phyloP scores from a whole-genome alignment of 768 basidiomycete species.

The Psilocybe subaeruginosa region DNA sequence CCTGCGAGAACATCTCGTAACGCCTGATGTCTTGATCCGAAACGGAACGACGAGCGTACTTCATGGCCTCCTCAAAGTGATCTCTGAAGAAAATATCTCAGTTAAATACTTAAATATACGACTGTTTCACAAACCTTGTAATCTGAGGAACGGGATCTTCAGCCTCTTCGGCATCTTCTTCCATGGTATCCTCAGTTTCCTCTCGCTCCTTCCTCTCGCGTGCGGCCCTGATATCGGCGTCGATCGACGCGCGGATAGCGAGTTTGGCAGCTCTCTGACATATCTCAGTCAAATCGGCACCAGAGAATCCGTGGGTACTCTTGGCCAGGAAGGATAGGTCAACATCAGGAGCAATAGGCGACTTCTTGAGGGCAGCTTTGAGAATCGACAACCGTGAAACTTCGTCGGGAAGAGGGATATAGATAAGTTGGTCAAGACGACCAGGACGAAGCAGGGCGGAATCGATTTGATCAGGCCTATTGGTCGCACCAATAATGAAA shows the following conservation, averaged over 20 bases:
- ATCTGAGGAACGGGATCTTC: slow-evolving; percentile 93
- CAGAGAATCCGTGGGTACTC: slow-evolving; percentile 96
- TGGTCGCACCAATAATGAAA: slow-evolving; percentile 98
- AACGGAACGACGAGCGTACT: slow-evolving; percentile 94
- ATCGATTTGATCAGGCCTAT: slow-evolving; percentile 96
- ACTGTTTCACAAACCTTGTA: slow-evolving; percentile 51
- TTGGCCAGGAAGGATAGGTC: slow-evolving; percentile 87
- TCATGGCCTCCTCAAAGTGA: slow-evolving; percentile 99
- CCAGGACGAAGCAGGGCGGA: slow-evolving; percentile 93
- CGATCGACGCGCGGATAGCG: slow-evolving; percentile 94
- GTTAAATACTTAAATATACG: slow-evolving; percentile 9
- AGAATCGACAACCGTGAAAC: slow-evolving; percentile 89
- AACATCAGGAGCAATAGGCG: slow-evolving; percentile 82
- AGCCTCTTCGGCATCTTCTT: slow-evolving; percentile 71
- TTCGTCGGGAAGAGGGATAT: slow-evolving; percentile 98
- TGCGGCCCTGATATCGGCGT: slow-evolving; percentile 80
- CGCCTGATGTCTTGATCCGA: slow-evolving; percentile 96
- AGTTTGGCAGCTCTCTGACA: slow-evolving; percentile 98
- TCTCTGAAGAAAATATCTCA: slow-evolving; percentile 46
- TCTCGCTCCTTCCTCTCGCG: slow-evolving; percentile 84
- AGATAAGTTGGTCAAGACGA: slow-evolving; percentile 98
- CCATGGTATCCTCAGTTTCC: slow-evolving; percentile 74
- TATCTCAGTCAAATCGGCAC: slow-evolving; percentile 99
- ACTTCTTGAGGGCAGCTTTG: slow-evolving; percentile 88
- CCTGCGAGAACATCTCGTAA: slow-evolving; percentile 98